phyloP scores from a whole-genome alignment of 2,329 filamentous ascomycete species.

The Neonectria hederae region DNA sequence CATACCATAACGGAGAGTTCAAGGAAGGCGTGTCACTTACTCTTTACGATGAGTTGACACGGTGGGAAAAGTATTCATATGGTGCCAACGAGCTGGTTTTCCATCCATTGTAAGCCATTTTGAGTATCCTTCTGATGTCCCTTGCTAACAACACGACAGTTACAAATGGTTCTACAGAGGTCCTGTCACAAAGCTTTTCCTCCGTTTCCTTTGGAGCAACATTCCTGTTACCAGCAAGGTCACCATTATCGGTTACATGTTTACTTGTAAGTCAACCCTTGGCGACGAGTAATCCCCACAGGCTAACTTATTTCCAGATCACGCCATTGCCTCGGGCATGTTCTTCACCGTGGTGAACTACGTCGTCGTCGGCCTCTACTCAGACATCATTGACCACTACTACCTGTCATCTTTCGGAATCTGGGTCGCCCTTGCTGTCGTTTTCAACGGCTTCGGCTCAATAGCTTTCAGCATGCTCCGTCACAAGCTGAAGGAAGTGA shows the following conservation, averaged over 20 bases:
- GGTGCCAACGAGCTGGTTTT: constrained; percentile 78
- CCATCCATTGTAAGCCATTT: constrained; percentile 62
- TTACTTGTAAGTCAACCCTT: constrained; percentile 57
- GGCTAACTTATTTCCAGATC: constrained; percentile 51
- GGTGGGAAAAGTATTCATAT: constrained; percentile 80
- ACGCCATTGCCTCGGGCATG: constrained; percentile 74
- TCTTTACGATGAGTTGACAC: constrained; percentile 75
- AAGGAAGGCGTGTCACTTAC: constrained; percentile 79
- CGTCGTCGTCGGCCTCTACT: constrained; percentile 77
- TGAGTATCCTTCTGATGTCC: rapidly evolving
- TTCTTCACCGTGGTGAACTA: constrained; percentile 74
- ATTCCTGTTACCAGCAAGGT: constrained; percentile 73
- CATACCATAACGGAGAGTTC: constrained; percentile 75
- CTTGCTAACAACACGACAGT: constrained; percentile 10
- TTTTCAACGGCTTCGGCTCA: constrained; percentile 40
- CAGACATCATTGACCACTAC: constrained; percentile 72
- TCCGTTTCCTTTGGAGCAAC: constrained; percentile 40
- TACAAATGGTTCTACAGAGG: constrained; percentile 67
- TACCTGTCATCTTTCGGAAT: constrained; percentile 73
- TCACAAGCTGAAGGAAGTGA: constrained; percentile 40
- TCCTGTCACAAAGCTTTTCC: constrained; percentile 68
- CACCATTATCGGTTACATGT: constrained; percentile 75
- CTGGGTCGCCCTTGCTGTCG: constrained; percentile 57
- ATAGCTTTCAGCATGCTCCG: constrained; percentile 39
- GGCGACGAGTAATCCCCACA: rapidly evolving